Conservation (phyloP, 345 rosid species). For the Trapa incisa region DNA sequence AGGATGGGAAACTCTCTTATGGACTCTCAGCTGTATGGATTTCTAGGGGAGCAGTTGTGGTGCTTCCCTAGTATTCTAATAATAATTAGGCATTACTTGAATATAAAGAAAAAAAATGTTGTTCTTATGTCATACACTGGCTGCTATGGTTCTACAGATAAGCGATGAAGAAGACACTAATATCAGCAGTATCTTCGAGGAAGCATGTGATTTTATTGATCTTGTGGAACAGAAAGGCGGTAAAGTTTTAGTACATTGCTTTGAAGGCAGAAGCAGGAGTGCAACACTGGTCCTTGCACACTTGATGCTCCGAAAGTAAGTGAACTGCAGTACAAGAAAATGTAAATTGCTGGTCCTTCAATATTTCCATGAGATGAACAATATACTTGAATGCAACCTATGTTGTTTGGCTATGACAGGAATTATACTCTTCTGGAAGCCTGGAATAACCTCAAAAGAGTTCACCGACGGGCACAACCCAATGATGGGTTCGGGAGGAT, state of each 20-base stretch:
- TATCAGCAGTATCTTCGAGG: conserved; percentile 65
- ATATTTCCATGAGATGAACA: not conserved
- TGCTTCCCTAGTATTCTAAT: too few species aligned
- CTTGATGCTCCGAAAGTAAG: conserved; percentile 90
- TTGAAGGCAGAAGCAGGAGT: conserved; percentile 97
- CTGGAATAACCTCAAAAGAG: conserved; percentile 67
- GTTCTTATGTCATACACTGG: not conserved
- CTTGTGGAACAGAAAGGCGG: conserved; percentile 67
- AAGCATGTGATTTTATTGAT: conserved; percentile 71
- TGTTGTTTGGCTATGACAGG: conserved; percentile 23
- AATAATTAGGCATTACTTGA: too few species aligned
- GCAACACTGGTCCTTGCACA: conserved; percentile 79
- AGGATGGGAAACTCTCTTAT: too few species aligned
- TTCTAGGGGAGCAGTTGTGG: too few species aligned
- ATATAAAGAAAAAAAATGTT: not conserved
- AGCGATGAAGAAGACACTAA: conserved; percentile 71
- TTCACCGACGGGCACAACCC: conserved; percentile 90
- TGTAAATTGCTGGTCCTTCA: not conserved
- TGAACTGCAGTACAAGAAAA: not conserved
- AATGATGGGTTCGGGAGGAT: conserved; percentile 85
- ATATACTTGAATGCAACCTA: not conserved
- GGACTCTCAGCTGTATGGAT: too few species aligned
- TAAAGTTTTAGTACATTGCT: conserved; percentile 84
- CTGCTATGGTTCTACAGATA: conserved; percentile 13
- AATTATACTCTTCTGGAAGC: conserved; percentile 60